phyloP scores from a whole-genome alignment of 768 basidiomycete species.

The Russula sp. region DNA sequence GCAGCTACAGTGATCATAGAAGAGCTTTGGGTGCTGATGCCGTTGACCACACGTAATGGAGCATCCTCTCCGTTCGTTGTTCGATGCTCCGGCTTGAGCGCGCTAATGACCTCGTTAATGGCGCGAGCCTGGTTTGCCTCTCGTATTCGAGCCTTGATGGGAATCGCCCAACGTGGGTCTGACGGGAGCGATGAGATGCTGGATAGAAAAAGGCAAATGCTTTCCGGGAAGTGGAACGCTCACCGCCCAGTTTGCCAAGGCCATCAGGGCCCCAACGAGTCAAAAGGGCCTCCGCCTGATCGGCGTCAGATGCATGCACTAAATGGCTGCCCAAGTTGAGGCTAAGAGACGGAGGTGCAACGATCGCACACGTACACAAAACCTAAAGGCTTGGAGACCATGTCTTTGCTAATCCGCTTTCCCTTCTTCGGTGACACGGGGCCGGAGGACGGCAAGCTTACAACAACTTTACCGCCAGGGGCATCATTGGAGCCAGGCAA shows the following conservation, averaged over 20 bases:
- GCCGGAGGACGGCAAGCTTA: constrained; percentile 32
- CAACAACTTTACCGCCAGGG: constrained; percentile 27
- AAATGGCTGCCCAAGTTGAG: constrained; percentile 56
- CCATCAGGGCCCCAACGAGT: constrained; percentile 87
- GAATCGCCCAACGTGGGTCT: constrained; percentile 87
- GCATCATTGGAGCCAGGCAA: constrained; percentile 33
- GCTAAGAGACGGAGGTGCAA: constrained; percentile 18
- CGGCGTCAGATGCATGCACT: constrained; percentile 86
- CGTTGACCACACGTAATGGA: constrained; percentile 75
- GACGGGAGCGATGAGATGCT: constrained; percentile 28
- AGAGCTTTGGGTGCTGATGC: constrained; percentile 60
- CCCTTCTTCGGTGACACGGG: constrained; percentile 40
- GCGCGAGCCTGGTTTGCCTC: constrained; percentile 62
- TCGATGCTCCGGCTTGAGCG: constrained; percentile 51
- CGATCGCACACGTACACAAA: constrained; percentile 62
- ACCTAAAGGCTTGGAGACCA: constrained; percentile 77
- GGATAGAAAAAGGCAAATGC: constrained; percentile 6
- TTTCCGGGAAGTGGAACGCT: constrained; percentile 28
- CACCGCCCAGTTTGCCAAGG: constrained; percentile 82
- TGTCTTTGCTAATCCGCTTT: constrained; percentile 76
- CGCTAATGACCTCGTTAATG: constrained; percentile 71
- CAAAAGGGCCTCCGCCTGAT: constrained; percentile 81
- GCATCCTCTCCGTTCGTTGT: constrained; percentile 40
- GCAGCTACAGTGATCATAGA: constrained; percentile 73
- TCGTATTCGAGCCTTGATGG: constrained; percentile 76